Conservation (phyloP, 345 rosid genomes). For the Stellera chamaejasme region DNA sequence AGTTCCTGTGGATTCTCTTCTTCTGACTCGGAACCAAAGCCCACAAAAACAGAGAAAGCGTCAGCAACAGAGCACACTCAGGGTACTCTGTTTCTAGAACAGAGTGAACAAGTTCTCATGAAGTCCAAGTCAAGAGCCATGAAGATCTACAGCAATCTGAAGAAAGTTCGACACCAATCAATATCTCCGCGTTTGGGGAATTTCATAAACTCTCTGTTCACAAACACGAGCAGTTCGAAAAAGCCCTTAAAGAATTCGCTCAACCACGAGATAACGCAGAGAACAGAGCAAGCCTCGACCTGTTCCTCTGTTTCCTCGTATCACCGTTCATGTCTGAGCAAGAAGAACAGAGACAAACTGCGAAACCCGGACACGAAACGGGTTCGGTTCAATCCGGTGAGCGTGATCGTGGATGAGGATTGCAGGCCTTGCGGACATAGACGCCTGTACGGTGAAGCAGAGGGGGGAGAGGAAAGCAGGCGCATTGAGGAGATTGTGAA, state of each 20-base stretch:
- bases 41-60: constrained; percentile 34
- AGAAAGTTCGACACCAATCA: constrained; percentile 63
- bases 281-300: constrained; percentile 39
- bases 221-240: constrained; percentile 28
- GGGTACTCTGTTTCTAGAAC: constrained; percentile 37
- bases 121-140: constrained; percentile 50
- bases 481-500: constrained; percentile 39
- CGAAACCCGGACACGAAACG: constrained; percentile 52
- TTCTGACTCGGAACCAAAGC: constrained; percentile 68
- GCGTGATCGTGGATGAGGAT: constrained; percentile 55
- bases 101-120: constrained; percentile 33
- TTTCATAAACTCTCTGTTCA: constrained; percentile 69
- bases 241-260: constrained; percentile 34
- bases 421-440: constrained; percentile 45
- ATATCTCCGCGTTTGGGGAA: constrained; percentile 70
- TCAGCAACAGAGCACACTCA: constrained; percentile 26
- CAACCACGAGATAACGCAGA: constrained; percentile 23
- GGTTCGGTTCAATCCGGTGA: constrained; percentile 66
- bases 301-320: constrained; percentile 85
- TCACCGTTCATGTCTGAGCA: constrained; percentile 77
- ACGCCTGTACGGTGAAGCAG: constrained; percentile 19
- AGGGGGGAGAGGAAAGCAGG: constrained; percentile 25
- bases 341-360: constrained; percentile 36
- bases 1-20: constrained; percentile 71
- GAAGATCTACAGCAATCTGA: constrained; percentile 48